These are phyloP conservation scores for Barnettozyma salicaria DNA, from an alignment of 805 yeast genomes.

Conservation along the genomic window DNA sequence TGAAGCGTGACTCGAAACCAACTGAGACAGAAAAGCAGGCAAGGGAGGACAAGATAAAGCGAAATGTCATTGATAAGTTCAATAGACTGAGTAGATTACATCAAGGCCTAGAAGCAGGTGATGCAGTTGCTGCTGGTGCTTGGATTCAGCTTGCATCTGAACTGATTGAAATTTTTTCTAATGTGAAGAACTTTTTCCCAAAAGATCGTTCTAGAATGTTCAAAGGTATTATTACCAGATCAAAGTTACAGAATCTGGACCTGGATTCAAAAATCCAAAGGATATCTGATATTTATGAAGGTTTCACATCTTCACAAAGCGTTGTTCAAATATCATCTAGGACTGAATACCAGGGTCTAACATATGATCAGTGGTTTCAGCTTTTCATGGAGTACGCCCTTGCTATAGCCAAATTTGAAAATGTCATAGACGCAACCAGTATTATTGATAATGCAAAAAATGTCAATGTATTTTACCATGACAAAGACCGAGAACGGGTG, in stretches of 20 bases:
- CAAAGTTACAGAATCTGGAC: slow-evolving; percentile 54
- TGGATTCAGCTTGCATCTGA: slow-evolving; percentile 86
- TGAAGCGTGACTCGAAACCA: slow-evolving; percentile 28
- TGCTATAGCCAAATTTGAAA: slow-evolving; percentile 54
- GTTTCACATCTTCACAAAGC: slow-evolving; percentile 36
- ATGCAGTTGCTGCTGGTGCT: slow-evolving; percentile 56
- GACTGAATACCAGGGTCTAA: slow-evolving; percentile 64
- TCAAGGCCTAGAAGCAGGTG: slow-evolving; percentile 42
- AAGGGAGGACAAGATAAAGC: slow-evolving; percentile 51
- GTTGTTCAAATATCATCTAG: slow-evolving; percentile 43
- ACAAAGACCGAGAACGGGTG: slow-evolving; percentile 51
- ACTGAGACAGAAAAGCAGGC: slow-evolving; percentile 44
- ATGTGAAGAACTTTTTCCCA: slow-evolving; percentile 73
- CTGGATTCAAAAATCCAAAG: slow-evolving; percentile 71
- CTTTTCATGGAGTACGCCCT: slow-evolving; percentile 76
- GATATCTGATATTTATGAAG: slow-evolving; percentile 60
- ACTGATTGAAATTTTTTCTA: slow-evolving; percentile 74
- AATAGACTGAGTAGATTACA: slow-evolving; percentile 48
- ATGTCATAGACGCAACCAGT: slow-evolving; percentile 56
- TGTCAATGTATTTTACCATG: slow-evolving; percentile 71
- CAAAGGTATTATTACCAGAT: slow-evolving; percentile 58
- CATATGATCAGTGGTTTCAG: slow-evolving; percentile 78
- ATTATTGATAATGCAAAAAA: slow-evolving; percentile 69
- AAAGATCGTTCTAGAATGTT: slow-evolving; percentile 65
- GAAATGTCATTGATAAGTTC: slow-evolving; percentile 51